phyloP scores from a whole-genome alignment of 2,329 filamentous ascomycete genomes.

The Colletotrichum siamense region DNA sequence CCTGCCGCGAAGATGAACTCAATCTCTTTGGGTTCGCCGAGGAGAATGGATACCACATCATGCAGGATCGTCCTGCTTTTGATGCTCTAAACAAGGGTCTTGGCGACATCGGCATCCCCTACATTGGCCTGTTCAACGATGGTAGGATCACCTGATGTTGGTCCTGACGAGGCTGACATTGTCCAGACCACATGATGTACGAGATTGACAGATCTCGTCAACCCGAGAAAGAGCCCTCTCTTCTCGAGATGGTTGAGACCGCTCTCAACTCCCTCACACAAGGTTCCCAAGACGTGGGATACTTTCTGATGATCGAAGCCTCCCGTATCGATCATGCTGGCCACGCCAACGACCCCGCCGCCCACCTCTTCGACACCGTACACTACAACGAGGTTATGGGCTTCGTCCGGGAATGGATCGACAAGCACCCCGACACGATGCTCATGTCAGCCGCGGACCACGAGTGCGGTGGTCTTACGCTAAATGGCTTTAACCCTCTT shows the following conservation, averaged over 20 bases:
- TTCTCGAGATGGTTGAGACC: slow-evolving; percentile 43
- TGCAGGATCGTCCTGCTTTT: slow-evolving; percentile 39
- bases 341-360: slow-evolving; percentile 60
- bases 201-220: slow-evolving; percentile 37
- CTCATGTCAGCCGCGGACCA: slow-evolving; percentile 46
- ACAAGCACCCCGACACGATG: slow-evolving; percentile 40
- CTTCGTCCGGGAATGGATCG: slow-evolving; percentile 42
- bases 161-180: not conserved
- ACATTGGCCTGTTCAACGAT: slow-evolving; percentile 43
- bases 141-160: slow-evolving; percentile 8
- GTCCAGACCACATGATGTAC: slow-evolving; percentile 31
- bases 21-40: slow-evolving; percentile 40
- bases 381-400: slow-evolving; percentile 44
- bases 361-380: slow-evolving; percentile 51
- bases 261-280: slow-evolving; percentile 40
- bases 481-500: slow-evolving; percentile 40
- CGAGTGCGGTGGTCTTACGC: slow-evolving; percentile 43
- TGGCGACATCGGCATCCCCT: slow-evolving; percentile 35
- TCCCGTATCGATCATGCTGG: slow-evolving; percentile 40
- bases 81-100: slow-evolving; percentile 32
- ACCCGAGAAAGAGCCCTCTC: slow-evolving; percentile 39
- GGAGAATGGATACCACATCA: slow-evolving; percentile 38
- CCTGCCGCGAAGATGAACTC: slow-evolving; percentile 40
- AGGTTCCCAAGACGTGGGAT: slow-evolving; percentile 35
- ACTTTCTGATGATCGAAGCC: slow-evolving; percentile 46